Percentiles rank a stretch among this genome's conserved stretches.
phyloP scores from a whole-genome alignment of 2,329 filamentous ascomycete genomes.

The Fusarium sp. region DNA sequence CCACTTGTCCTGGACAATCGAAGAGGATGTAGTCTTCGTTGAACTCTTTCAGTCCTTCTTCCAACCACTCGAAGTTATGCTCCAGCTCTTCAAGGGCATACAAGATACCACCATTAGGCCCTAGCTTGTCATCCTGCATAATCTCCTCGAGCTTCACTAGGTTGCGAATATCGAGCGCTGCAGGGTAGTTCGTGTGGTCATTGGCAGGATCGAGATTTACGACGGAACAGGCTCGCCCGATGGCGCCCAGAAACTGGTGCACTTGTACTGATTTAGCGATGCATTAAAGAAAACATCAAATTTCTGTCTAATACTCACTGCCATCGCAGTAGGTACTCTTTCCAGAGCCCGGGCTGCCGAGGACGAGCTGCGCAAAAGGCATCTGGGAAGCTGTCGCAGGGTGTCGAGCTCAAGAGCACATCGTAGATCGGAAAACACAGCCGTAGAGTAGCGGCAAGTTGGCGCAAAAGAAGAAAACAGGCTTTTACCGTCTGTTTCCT shows the following conservation, averaged over 20 bases:
- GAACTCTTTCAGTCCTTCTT: slow-evolving; percentile 82
- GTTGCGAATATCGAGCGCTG: slow-evolving; percentile 90
- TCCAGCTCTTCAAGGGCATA: slow-evolving; percentile 97
- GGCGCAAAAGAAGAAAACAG: slow-evolving; percentile 19
- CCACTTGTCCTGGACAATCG: slow-evolving; percentile 96
- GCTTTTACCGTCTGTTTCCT: slow-evolving; percentile 25
- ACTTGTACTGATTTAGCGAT: slow-evolving; percentile 62
- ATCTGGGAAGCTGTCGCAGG: slow-evolving; percentile 55
- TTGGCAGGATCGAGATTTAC: slow-evolving; percentile 98
- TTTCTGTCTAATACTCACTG: slow-evolving; percentile 66
- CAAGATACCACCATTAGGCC: slow-evolving; percentile 91
- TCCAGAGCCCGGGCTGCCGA: slow-evolving; percentile 94
- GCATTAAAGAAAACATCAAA: not conserved
- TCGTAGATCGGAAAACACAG: slow-evolving; percentile 27
- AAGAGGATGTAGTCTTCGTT: slow-evolving; percentile 95
- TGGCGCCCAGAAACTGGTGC: slow-evolving; percentile 97
- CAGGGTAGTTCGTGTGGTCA: slow-evolving; percentile 90
- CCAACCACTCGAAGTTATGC: slow-evolving; percentile 93
- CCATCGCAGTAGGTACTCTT: slow-evolving; percentile 99
- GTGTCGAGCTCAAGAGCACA: slow-evolving; percentile 46
- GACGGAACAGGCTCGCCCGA: slow-evolving; percentile 93
- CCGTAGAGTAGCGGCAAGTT: not conserved
- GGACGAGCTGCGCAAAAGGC: slow-evolving; percentile 82
- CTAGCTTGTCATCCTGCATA: slow-evolving; percentile 91
- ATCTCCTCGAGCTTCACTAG: slow-evolving; percentile 93